A percentile compares a stretch with the other conserved stretches of the same genome.
These are phyloP conservation scores for Chlamydomonas asymmetrica DNA, from an alignment of 139 green algal genomes.

Conservation along the genomic window DNA sequence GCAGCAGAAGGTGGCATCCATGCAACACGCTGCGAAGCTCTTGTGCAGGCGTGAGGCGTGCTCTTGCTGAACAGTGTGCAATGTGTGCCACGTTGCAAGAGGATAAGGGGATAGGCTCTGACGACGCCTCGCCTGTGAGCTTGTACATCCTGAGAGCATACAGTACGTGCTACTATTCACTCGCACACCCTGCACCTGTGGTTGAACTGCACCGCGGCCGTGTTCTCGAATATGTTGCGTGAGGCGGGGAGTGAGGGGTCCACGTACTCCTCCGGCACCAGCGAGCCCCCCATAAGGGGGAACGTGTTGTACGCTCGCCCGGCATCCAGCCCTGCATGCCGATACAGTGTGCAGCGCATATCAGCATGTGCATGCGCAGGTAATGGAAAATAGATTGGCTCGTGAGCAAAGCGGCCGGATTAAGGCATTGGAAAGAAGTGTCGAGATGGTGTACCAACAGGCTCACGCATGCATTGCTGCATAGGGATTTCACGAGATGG, in stretches of 20 bases:
- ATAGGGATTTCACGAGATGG: no score
- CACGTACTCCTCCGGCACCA: slow-evolving; percentile 90
- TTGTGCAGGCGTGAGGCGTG: background rate
- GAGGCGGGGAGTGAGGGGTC: slow-evolving; percentile 44
- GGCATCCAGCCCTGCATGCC: slow-evolving; percentile 85
- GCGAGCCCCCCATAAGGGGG: slow-evolving; percentile 88
- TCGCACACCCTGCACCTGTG: slow-evolving; percentile 51
- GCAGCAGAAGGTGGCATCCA: no score
- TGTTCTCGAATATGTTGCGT: slow-evolving; percentile 96
- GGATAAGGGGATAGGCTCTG: background rate
- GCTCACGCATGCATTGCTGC: no score
- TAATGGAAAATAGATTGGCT: no score
- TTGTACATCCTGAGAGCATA: background rate
- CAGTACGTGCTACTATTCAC: no score
- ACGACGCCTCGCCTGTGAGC: background rate
- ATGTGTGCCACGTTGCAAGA: background rate
- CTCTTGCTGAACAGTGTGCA: background rate
- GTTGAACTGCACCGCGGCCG: slow-evolving; percentile 91
- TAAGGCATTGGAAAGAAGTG: no score
- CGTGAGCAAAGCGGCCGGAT: no score
- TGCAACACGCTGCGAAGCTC: background rate
- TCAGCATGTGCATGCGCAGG: background rate
- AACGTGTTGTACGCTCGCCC: slow-evolving; percentile 97
- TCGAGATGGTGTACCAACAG: no score
- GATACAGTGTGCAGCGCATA: background rate